Evolutionary conservation across 192 early-diverging fungal species (phyloP).

Genomic region (Geranomyces variabilis): DNA sequence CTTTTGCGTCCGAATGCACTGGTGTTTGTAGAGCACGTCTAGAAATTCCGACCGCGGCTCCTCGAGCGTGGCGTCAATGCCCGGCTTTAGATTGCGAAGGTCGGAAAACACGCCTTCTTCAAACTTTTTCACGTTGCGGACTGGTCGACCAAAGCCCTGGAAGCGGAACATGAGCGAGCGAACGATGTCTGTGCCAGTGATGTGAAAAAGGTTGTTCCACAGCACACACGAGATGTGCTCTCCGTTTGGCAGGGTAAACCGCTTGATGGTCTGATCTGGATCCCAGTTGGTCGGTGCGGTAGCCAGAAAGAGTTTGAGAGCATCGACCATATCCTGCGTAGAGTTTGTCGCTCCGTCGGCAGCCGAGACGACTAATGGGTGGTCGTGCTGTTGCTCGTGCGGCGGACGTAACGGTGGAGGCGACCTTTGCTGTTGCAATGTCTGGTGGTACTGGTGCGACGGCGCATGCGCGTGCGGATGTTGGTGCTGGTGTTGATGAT

Average conservation of each 20-base stretch:
- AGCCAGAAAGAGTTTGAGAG: slow-evolving; percentile 57
- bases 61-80: slow-evolving; percentile 89
- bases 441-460: too few relatives aligned
- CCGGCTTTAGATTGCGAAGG: slow-evolving; percentile 92
- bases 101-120: slow-evolving; percentile 98
- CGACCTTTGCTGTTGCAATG: neutral
- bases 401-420: neutral
- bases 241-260: slow-evolving; percentile 75
- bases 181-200: slow-evolving; percentile 97
- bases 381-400: neutral
- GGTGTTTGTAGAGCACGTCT: slow-evolving; percentile 92
- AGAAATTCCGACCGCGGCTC: slow-evolving; percentile 92
- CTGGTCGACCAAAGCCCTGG: slow-evolving; percentile 84
- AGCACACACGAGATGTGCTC: slow-evolving; percentile 90
- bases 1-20: slow-evolving; percentile 97
- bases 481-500: too few relatives aligned
- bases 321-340: slow-evolving; percentile 31
- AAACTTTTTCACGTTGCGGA: slow-evolving; percentile 92
- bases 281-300: slow-evolving; percentile 74
- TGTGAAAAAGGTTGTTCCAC: slow-evolving; percentile 91
- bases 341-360: too few relatives aligned
- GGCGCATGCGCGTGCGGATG: too few relatives aligned
- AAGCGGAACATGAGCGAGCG: slow-evolving; percentile 88
- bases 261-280: slow-evolving; percentile 56
- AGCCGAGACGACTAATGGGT: too few relatives aligned